These are phyloP conservation scores for Gastrodia elata DNA, from an alignment of 106 monocot species.

Conservation along the genomic window DNA sequence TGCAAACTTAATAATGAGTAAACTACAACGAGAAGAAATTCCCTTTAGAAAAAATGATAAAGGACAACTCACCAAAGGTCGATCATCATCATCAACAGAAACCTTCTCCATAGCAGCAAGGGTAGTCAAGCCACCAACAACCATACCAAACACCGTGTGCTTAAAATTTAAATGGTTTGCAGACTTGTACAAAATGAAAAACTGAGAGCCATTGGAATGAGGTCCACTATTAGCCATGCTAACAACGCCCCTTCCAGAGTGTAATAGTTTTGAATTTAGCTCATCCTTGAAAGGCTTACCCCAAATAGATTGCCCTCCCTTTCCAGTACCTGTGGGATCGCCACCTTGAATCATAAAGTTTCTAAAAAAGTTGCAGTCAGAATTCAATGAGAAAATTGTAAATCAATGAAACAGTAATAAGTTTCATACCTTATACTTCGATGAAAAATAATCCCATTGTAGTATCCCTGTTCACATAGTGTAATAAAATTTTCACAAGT, in stretches of 20 bases:
- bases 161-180: slow-evolving; percentile 89
- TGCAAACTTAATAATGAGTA: background rate
- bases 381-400: background rate
- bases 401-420: background rate
- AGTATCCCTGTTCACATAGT: slow-evolving; percentile 94
- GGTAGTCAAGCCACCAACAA: slow-evolving; percentile 92
- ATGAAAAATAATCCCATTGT: slow-evolving; percentile 84
- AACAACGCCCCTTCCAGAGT: slow-evolving; percentile 84
- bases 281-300: slow-evolving; percentile 98
- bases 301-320: slow-evolving; percentile 92
- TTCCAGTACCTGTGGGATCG: slow-evolving; percentile 91
- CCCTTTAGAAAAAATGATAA: background rate
- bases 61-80: slow-evolving; percentile 70
- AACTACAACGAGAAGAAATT: background rate
- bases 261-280: slow-evolving; percentile 81
- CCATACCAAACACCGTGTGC: slow-evolving; percentile 89
- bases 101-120: slow-evolving; percentile 97
- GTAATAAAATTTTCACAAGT: slow-evolving; percentile 96
- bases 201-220: slow-evolving; percentile 95
- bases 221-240: slow-evolving; percentile 99
- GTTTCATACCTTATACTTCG: slow-evolving; percentile 71
- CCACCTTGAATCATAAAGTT: slow-evolving; percentile 99
- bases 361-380: slow-evolving; percentile 23
- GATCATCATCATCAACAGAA: slow-evolving; percentile 85
- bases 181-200: slow-evolving; percentile 94